These are phyloP conservation scores for Malus sylvestris DNA, from an alignment of 306 rosid genomes.

Conservation along the genomic window DNA sequence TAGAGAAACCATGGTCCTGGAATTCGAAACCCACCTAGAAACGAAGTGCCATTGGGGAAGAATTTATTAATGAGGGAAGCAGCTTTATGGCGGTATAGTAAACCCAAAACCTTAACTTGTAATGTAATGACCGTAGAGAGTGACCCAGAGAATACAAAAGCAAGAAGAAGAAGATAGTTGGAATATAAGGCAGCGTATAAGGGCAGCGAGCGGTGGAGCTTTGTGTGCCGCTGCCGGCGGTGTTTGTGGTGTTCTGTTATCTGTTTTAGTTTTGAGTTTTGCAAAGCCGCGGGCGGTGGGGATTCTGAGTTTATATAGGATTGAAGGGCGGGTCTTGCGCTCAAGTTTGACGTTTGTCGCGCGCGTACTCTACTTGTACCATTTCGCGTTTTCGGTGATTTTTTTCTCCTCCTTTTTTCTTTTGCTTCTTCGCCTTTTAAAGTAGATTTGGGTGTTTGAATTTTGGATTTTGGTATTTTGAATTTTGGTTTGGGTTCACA, in stretches of 20 bases:
- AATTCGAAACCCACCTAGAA: conserved; percentile 55
- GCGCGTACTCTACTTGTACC: not conserved
- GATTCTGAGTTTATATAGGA: not conserved
- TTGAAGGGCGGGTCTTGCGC: not conserved
- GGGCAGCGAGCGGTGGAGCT: not conserved
- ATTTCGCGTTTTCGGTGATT: no score
- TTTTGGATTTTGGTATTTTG: not conserved
- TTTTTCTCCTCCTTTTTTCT: no score
- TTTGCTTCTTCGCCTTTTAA: not conserved
- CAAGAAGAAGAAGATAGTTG: not conserved
- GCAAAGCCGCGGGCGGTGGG: not conserved
- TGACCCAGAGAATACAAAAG: not conserved
- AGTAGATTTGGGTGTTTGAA: not conserved
- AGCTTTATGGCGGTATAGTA: not conserved
- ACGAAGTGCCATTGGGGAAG: conserved; percentile 56
- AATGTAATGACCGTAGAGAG: not conserved
- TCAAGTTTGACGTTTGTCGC: not conserved
- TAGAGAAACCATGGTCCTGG: not conserved
- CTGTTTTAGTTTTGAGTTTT: not conserved
- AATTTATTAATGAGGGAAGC: conserved; percentile 9
- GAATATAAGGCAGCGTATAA: not conserved
- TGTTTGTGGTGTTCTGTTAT: not conserved
- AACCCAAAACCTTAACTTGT: not conserved
- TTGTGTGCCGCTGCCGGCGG: not conserved
- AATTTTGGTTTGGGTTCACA: no score